These are phyloP conservation scores for Coniochaeta ligniaria DNA, from an alignment of 2,329 filamentous ascomycete species.

Conservation along the genomic window DNA sequence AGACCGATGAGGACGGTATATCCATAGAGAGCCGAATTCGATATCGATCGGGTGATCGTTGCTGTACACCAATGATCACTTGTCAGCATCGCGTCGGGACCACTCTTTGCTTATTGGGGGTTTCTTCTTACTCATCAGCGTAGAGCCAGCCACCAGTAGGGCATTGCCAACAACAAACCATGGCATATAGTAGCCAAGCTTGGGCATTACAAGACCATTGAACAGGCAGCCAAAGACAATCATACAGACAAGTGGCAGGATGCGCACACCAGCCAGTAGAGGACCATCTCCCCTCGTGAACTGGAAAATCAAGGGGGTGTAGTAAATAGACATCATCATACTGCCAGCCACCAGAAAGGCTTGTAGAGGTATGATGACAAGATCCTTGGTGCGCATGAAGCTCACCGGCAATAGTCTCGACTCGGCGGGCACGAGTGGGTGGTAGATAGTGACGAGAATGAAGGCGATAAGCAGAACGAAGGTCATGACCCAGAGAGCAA, in stretches of 20 bases:
- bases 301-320: slow-evolving; percentile 41
- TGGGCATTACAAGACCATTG: slow-evolving; percentile 26
- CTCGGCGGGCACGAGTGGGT: slow-evolving; percentile 26
- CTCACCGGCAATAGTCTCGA: slow-evolving; percentile 31
- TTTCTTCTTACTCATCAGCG: slow-evolving; percentile 21
- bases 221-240: slow-evolving; percentile 23
- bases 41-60: slow-evolving; percentile 3
- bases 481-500: slow-evolving; percentile 35
- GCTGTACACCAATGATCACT: neutral
- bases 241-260: slow-evolving; percentile 30
- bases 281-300: slow-evolving; percentile 32
- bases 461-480: slow-evolving; percentile 33
- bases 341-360: slow-evolving; percentile 11
- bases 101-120: no score
- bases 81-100: no score
- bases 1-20: slow-evolving; percentile 9
- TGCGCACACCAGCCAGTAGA: slow-evolving; percentile 25
- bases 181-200: slow-evolving; percentile 25
- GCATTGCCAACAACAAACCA: slow-evolving; percentile 28
- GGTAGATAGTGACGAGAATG: slow-evolving; percentile 27
- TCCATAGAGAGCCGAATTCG: slow-evolving; percentile 6
- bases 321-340: slow-evolving; percentile 26
- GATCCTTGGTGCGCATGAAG: slow-evolving; percentile 20
- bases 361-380: slow-evolving; percentile 12
- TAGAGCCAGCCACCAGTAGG: slow-evolving; percentile 22